phyloP scores from a whole-genome alignment of 2,329 filamentous ascomycete genomes.

The Lecanicillium sp. region DNA sequence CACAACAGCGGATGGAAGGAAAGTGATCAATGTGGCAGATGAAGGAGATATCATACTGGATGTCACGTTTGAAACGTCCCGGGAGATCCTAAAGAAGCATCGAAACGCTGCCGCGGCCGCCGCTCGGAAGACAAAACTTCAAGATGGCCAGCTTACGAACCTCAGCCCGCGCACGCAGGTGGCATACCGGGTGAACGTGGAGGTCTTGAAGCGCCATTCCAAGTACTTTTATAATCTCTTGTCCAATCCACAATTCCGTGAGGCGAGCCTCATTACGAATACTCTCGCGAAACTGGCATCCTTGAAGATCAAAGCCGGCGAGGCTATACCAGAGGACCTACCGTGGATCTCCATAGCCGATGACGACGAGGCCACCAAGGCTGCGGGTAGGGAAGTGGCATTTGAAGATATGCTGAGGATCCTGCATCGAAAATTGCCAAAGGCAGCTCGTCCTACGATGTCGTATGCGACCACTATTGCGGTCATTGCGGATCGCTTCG shows the following conservation, averaged over 20 bases:
- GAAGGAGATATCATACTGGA: constrained; percentile 59
- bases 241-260: constrained; percentile 52
- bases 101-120: constrained; percentile 28
- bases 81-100: constrained; percentile 37
- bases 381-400: constrained; percentile 49
- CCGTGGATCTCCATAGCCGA: constrained; percentile 57
- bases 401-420: constrained; percentile 61
- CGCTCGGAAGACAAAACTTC: constrained; percentile 19
- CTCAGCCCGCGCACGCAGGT: constrained; percentile 29
- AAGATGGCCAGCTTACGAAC: constrained; percentile 17
- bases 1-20: constrained; percentile 18
- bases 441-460: constrained; percentile 37
- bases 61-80: constrained; percentile 55
- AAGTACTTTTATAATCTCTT: constrained; percentile 64
- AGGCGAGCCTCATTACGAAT: constrained; percentile 47
- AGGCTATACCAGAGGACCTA: constrained; percentile 42
- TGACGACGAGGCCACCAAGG: constrained; percentile 58
- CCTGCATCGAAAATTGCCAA: constrained; percentile 47
- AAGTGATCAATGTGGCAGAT: constrained; percentile 42
- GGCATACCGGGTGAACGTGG: constrained; percentile 53
- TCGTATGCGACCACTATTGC: constrained; percentile 59
- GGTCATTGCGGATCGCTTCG: constrained; percentile 66
- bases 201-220: constrained; percentile 50
- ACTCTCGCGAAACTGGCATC: constrained; percentile 41
- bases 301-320: constrained; percentile 36